A percentile compares a stretch with the other conserved stretches of the same genome.
These are phyloP conservation scores for Cyclotella atomus DNA, from an alignment of 108 stramenopile species.

Conservation along the genomic window DNA sequence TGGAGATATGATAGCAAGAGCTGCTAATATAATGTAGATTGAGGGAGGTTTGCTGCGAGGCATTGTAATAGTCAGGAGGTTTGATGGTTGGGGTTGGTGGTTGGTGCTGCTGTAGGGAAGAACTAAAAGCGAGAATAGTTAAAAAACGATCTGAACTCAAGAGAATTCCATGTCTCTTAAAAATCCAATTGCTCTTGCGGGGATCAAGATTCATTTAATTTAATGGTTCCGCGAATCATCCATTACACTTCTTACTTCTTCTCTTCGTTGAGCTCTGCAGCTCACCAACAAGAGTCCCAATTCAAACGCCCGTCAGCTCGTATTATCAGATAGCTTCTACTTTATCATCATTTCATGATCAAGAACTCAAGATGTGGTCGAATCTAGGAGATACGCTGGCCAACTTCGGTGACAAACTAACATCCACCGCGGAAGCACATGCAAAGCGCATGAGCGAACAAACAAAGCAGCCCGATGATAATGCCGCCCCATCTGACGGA, in stretches of 20 bases:
- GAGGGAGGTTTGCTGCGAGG: neutral
- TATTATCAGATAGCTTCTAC: too few relatives aligned
- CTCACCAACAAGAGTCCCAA: too few relatives aligned
- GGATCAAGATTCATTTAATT: too few relatives aligned
- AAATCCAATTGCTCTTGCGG: too few relatives aligned
- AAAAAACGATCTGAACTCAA: too few relatives aligned
- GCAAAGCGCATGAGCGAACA: conserved; percentile 11
- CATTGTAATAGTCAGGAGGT: neutral
- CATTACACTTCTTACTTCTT: too few relatives aligned
- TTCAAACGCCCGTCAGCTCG: too few relatives aligned
- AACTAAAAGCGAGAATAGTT: too few relatives aligned
- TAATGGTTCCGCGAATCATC: too few relatives aligned
- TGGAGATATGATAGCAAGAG: neutral
- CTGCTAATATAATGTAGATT: conserved; percentile 1
- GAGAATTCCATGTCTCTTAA: too few relatives aligned
- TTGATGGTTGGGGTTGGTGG: neutral
- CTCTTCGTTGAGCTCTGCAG: too few relatives aligned
- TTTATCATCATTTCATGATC: neutral
- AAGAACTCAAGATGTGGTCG: conserved; percentile 23
- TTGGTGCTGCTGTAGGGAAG: too few relatives aligned
- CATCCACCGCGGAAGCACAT: conserved; percentile 23
- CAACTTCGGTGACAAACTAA: conserved; percentile 36
- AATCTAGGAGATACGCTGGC: conserved; percentile 43
- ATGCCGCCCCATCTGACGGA: neutral
- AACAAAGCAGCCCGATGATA: neutral